Conservation (phyloP, 2,329 filamentous ascomycete species). For the Xylariomycetidae sp. region DNA sequence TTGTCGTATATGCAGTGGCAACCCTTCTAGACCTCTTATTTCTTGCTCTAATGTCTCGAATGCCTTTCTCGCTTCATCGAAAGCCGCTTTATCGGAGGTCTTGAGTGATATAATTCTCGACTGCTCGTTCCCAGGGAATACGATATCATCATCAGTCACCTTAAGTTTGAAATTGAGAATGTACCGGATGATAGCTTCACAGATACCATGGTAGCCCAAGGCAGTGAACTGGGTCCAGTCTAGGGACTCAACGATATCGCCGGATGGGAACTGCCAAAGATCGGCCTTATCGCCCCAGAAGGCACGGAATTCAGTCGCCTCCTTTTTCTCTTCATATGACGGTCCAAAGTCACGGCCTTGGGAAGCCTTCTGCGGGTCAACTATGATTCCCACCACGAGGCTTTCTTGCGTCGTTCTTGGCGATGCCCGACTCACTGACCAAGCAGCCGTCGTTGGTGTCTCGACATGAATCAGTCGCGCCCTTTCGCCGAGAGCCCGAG, state of each 20-base stretch:
- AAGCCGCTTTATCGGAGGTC: slow-evolving; percentile 50
- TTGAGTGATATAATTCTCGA: slow-evolving; percentile 43
- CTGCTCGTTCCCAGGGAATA: slow-evolving; percentile 46
- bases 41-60: slow-evolving; percentile 73
- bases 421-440: slow-evolving; percentile 41
- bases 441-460: slow-evolving; percentile 33
- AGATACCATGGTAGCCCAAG: slow-evolving; percentile 50
- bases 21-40: slow-evolving; percentile 70
- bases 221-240: slow-evolving; percentile 70
- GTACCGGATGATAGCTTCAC: slow-evolving; percentile 75
- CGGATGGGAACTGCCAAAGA: slow-evolving; percentile 89
- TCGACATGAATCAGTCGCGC: slow-evolving; percentile 62
- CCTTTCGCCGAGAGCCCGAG: slow-evolving; percentile 70
- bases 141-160: slow-evolving; percentile 48
- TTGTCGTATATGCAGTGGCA: slow-evolving; percentile 83
- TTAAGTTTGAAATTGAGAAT: slow-evolving; percentile 67
- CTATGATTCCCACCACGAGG: slow-evolving; percentile 63
- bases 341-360: slow-evolving; percentile 86
- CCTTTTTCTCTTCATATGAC: slow-evolving; percentile 76
- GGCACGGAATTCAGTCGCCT: slow-evolving; percentile 73
- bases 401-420: slow-evolving; percentile 26
- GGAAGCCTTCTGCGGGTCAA: slow-evolving; percentile 67
- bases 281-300: slow-evolving; percentile 97
- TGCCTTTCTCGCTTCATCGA: slow-evolving; percentile 63
- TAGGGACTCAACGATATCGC: slow-evolving; percentile 86